Percentiles rank a stretch among this genome's conserved stretches.
phyloP scores from a whole-genome alignment of 1,284 basidiomycete species.

The Rhizoctonia solani region DNA sequence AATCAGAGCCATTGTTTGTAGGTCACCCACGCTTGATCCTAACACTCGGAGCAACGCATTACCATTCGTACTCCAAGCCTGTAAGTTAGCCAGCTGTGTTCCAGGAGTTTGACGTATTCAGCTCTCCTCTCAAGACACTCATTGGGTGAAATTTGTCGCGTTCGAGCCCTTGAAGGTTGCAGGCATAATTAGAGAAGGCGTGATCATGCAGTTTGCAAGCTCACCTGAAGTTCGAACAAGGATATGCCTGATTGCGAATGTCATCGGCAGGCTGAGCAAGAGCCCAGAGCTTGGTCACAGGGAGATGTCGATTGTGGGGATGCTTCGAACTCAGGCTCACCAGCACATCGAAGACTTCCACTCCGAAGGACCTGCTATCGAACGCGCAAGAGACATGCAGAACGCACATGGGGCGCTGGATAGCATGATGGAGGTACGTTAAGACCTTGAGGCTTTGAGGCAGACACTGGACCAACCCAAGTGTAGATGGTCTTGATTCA shows the following conservation, averaged over 20 bases:
- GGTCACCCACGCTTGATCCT: not conserved
- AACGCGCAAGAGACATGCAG: not conserved
- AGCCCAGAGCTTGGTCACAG: not conserved
- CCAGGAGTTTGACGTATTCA: no score
- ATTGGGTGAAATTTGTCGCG: conserved; percentile 4
- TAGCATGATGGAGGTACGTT: not conserved
- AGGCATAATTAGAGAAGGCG: conserved; percentile 7
- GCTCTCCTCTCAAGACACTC: not conserved
- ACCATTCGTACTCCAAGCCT: conserved; percentile 25
- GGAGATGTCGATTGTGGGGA: not conserved
- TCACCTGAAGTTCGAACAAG: conserved; percentile 6
- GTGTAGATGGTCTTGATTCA: not conserved
- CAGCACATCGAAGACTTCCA: not conserved
- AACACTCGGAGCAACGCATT: conserved; percentile 10
- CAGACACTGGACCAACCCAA: not conserved
- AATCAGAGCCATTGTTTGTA: not conserved
- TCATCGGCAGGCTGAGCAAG: not conserved
- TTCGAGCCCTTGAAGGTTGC: conserved; percentile 15
- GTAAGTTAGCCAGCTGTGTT: no score
- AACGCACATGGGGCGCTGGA: not conserved
- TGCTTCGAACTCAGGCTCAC: not conserved
- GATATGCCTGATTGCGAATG: conserved; percentile 1
- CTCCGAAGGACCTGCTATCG: not conserved
- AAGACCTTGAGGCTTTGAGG: not conserved
- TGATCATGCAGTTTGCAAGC: conserved; percentile 1